Percentiles rank a stretch among this genome's conserved stretches.
These are phyloP conservation scores for Odontarrhena argentea DNA, from an alignment of 345 rosid genomes.

Conservation along the genomic window DNA sequence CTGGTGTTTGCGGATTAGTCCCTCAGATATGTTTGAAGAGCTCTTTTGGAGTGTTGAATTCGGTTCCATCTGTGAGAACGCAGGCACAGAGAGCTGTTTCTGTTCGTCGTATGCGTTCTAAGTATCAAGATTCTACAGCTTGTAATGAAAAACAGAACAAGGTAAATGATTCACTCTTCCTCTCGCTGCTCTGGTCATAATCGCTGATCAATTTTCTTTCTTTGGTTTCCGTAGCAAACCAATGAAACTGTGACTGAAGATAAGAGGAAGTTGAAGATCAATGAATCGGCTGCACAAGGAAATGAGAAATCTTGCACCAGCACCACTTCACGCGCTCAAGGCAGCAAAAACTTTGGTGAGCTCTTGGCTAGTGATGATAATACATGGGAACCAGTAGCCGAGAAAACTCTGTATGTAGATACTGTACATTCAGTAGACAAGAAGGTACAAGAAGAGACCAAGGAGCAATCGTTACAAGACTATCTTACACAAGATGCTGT, in stretches of 20 bases:
- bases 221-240: slow-evolving; percentile 36
- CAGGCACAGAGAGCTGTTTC: slow-evolving; percentile 48
- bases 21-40: slow-evolving; percentile 68
- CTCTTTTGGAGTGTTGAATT: slow-evolving; percentile 64
- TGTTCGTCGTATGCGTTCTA: slow-evolving; percentile 47
- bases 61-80: slow-evolving; percentile 57
- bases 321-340: slow-evolving; percentile 32
- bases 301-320: slow-evolving; percentile 33
- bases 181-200: background rate
- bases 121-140: slow-evolving; percentile 43
- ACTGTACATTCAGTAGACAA: slow-evolving; percentile 46
- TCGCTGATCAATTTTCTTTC: slow-evolving; percentile 16
- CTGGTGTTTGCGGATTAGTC: slow-evolving; percentile 68
- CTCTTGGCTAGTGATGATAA: slow-evolving; percentile 58
- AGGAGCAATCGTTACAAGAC: slow-evolving; percentile 1
- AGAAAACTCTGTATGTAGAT: slow-evolving; percentile 84
- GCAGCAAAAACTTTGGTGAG: slow-evolving; percentile 46
- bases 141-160: slow-evolving; percentile 42
- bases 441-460: slow-evolving; percentile 41
- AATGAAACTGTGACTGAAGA: slow-evolving; percentile 37
- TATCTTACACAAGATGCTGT: slow-evolving; percentile 32
- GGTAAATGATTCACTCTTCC: slow-evolving; percentile 43
- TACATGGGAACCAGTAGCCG: slow-evolving; percentile 51
- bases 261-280: slow-evolving; percentile 38
- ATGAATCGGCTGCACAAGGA: slow-evolving; percentile 40